These are phyloP conservation scores for Halenospora varia DNA, from an alignment of 495 filamentous ascomycete species.

Conservation along the genomic window DNA sequence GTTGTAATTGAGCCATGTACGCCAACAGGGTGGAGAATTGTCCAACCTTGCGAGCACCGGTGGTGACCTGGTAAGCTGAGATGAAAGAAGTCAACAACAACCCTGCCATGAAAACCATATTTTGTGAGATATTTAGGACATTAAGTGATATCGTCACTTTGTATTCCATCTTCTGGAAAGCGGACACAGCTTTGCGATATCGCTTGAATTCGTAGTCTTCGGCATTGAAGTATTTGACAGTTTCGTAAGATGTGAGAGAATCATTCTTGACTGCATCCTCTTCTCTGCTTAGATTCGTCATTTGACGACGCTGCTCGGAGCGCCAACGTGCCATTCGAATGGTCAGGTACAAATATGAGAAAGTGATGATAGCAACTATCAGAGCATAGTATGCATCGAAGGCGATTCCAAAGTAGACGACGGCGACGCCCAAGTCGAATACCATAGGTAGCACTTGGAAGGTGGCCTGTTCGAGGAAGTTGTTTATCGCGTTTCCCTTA, in stretches of 20 bases:
- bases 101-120: slow-evolving; percentile 88
- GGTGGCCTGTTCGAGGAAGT: slow-evolving; percentile 91
- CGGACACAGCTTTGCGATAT: slow-evolving; percentile 72
- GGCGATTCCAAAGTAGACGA: slow-evolving; percentile 74
- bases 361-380: slow-evolving; percentile 86
- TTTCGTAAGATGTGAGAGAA: slow-evolving; percentile 96
- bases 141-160: slow-evolving; percentile 83
- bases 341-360: slow-evolving; percentile 92
- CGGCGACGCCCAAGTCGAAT: slow-evolving; percentile 80
- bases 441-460: slow-evolving; percentile 96
- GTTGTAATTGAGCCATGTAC: slow-evolving; percentile 90
- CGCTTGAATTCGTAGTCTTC: slow-evolving; percentile 90
- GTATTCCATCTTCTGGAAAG: slow-evolving; percentile 84
- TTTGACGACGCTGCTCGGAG: slow-evolving; percentile 81
- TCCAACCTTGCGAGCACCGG: slow-evolving; percentile 64
- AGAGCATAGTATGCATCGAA: slow-evolving; percentile 93
- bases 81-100: slow-evolving; percentile 81
- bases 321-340: slow-evolving; percentile 94
- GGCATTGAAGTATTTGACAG: slow-evolving; percentile 98
- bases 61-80: slow-evolving; percentile 82
- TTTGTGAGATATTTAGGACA: slow-evolving; percentile 91
- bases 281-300: slow-evolving; percentile 90
- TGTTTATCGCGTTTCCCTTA: slow-evolving; percentile 94
- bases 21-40: slow-evolving; percentile 77
- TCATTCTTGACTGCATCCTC: slow-evolving; percentile 98